phyloP scores from a whole-genome alignment of 2,329 filamentous ascomycete genomes.

The Rhynchosporium agropyri region DNA sequence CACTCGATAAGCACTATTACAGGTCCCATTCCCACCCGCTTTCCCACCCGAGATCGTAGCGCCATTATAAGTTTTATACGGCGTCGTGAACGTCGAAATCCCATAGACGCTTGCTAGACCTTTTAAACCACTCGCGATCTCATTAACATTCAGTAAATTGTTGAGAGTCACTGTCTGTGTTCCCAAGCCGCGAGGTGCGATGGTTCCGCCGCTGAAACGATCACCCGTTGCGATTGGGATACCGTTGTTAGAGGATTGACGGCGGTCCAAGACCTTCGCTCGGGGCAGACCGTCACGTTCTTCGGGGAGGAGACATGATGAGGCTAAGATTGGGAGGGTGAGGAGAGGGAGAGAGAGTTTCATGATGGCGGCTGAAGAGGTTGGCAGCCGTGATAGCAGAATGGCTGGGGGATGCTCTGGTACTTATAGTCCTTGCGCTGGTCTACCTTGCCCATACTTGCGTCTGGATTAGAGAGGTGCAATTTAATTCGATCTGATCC shows the following conservation, averaged over 20 bases:
- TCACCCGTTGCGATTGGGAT: slow-evolving; percentile 49
- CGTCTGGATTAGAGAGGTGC: too few relatives aligned
- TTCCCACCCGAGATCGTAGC: slow-evolving; percentile 45
- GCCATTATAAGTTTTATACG: slow-evolving; percentile 49
- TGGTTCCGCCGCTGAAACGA: slow-evolving; percentile 46
- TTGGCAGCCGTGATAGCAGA: not conserved
- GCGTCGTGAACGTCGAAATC: slow-evolving; percentile 46
- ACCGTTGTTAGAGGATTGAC: slow-evolving; percentile 30
- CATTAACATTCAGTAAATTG: slow-evolving; percentile 48
- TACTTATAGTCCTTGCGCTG: slow-evolving; percentile 12
- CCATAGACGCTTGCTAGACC: slow-evolving; percentile 47
- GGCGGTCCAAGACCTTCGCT: slow-evolving; percentile 9
- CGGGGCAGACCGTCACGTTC: slow-evolving; percentile 39
- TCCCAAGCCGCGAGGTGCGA: slow-evolving; percentile 48
- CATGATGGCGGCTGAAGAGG: slow-evolving; percentile 24
- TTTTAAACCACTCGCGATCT: slow-evolving; percentile 47
- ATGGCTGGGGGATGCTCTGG: not conserved
- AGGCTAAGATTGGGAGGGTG: slow-evolving; percentile 27
- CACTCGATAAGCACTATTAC: slow-evolving; percentile 49
- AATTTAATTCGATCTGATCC: not conserved
- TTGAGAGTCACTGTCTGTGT: slow-evolving; percentile 44
- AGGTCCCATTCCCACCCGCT: slow-evolving; percentile 48
- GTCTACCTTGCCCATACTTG: not conserved
- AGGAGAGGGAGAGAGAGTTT: slow-evolving; percentile 30
- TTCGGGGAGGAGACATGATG: slow-evolving; percentile 45